Conservation (phyloP, 805 yeast species). For the Schwanniomyces vanrijiae region DNA sequence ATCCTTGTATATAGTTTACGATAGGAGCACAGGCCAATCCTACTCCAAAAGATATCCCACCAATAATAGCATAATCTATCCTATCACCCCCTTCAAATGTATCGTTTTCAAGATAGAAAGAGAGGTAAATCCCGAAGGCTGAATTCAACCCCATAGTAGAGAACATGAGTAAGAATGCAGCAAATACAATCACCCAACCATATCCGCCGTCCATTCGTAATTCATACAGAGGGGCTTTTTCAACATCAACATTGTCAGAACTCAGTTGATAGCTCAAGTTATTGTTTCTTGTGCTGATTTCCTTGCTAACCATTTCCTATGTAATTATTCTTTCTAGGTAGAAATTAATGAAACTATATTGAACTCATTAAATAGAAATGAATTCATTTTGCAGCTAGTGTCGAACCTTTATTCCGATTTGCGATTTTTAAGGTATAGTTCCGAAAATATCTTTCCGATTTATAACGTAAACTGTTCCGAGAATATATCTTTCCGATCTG, state of each 20-base stretch:
- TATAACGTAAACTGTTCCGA: too few relatives aligned
- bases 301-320: too few relatives aligned
- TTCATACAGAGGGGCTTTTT: neutral
- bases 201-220: slow-evolving; percentile 51
- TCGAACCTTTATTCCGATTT: too few relatives aligned
- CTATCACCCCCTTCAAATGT: slow-evolving; percentile 51
- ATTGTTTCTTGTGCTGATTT: neutral
- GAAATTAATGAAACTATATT: too few relatives aligned
- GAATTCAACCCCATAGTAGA: slow-evolving; percentile 69
- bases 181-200: slow-evolving; percentile 57
- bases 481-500: too few relatives aligned
- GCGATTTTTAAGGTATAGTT: too few relatives aligned
- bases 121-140: slow-evolving; percentile 59
- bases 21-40: slow-evolving; percentile 50
- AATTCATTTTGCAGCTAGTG: too few relatives aligned
- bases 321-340: too few relatives aligned
- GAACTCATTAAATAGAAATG: too few relatives aligned
- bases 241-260: neutral
- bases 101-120: slow-evolving; percentile 48
- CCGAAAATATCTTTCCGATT: too few relatives aligned
- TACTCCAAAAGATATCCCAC: slow-evolving; percentile 58
- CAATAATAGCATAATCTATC: slow-evolving; percentile 56
- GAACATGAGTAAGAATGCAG: slow-evolving; percentile 47
- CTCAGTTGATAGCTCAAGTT: neutral
- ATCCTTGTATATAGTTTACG: slow-evolving; percentile 41